Evolutionary conservation across 1,139 yeast species (phyloP).

Genomic region (Debaryomyces udenii): DNA sequence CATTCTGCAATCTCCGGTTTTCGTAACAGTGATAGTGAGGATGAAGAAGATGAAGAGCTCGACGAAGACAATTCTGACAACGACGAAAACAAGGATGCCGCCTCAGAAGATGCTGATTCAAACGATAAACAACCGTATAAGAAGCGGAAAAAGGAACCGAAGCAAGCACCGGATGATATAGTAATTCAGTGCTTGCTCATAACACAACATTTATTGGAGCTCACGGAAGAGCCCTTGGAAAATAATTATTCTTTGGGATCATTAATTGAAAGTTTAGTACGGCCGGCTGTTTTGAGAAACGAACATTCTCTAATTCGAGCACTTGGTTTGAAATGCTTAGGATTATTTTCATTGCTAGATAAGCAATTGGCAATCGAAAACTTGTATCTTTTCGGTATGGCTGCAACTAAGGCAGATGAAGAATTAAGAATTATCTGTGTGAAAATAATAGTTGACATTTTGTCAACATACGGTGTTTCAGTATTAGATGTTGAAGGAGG

Average conservation of each 20-base stretch:
- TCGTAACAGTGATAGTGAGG: constrained; percentile 24
- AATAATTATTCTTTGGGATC: constrained; percentile 73
- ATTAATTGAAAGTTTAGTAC: constrained; percentile 72
- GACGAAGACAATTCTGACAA: constrained; percentile 22
- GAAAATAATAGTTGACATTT: constrained; percentile 73
- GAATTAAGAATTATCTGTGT: constrained; percentile 63
- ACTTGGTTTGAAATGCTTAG: constrained; percentile 75
- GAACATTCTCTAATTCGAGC: constrained; percentile 61
- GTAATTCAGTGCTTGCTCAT: constrained; percentile 69
- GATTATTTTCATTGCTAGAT: constrained; percentile 78
- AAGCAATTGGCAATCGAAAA: constrained; percentile 63
- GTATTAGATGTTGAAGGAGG: constrained; percentile 64
- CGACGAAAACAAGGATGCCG: constrained; percentile 19
- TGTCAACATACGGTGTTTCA: constrained; percentile 73
- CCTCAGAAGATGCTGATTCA: constrained; percentile 17
- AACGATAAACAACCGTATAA: constrained; percentile 17
- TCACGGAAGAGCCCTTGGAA: constrained; percentile 65
- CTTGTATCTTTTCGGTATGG: constrained; percentile 63
- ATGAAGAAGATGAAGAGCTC: constrained; percentile 29
- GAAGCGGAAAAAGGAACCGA: constrained; percentile 40
- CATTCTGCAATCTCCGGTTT: constrained; percentile 58
- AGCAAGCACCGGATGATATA: constrained; percentile 50
- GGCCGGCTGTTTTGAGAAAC: constrained; percentile 73
- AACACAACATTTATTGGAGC: constrained; percentile 70
- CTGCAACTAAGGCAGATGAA: constrained; percentile 60